These are phyloP conservation scores for Leishmania aethiopica DNA, from an alignment of 208 protist species.

Conservation along the genomic window DNA sequence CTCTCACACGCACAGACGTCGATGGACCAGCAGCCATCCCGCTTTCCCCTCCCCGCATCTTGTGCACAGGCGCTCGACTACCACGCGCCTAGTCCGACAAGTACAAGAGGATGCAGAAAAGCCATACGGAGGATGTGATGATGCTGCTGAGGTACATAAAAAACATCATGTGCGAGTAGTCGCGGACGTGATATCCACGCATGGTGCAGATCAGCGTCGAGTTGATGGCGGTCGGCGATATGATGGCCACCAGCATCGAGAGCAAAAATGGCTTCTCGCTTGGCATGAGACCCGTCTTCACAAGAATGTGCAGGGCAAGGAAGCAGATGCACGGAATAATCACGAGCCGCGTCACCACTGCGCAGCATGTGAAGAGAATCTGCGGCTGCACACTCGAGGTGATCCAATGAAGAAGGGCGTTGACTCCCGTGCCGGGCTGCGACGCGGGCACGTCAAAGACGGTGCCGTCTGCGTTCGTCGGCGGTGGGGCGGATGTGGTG, in stretches of 20 bases:
- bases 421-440: not conserved
- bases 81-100: slow-evolving; percentile 2
- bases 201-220: slow-evolving; percentile 68
- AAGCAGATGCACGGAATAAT: slow-evolving; percentile 61
- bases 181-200: slow-evolving; percentile 54
- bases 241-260: slow-evolving; percentile 58
- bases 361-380: slow-evolving; percentile 40
- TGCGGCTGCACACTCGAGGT: slow-evolving; percentile 18
- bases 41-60: not conserved
- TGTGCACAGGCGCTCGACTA: not conserved
- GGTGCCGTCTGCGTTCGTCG: slow-evolving; percentile 6
- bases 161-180: slow-evolving; percentile 67
- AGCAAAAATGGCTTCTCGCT: slow-evolving; percentile 59
- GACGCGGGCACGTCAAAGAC: slow-evolving; percentile 10
- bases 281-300: slow-evolving; percentile 44
- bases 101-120: slow-evolving; percentile 44
- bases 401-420: slow-evolving; percentile 15
- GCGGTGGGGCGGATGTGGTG: not conserved
- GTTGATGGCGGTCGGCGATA: slow-evolving; percentile 70
- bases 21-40: not conserved
- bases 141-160: slow-evolving; percentile 64
- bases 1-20: not conserved
- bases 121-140: slow-evolving; percentile 61
- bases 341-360: slow-evolving; percentile 55
- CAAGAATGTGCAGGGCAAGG: slow-evolving; percentile 51